A percentile compares a stretch with the other conserved stretches of the same genome.
These are phyloP conservation scores for Geosmithia morbida DNA, from an alignment of 2,329 filamentous ascomycete species.

Conservation along the genomic window DNA sequence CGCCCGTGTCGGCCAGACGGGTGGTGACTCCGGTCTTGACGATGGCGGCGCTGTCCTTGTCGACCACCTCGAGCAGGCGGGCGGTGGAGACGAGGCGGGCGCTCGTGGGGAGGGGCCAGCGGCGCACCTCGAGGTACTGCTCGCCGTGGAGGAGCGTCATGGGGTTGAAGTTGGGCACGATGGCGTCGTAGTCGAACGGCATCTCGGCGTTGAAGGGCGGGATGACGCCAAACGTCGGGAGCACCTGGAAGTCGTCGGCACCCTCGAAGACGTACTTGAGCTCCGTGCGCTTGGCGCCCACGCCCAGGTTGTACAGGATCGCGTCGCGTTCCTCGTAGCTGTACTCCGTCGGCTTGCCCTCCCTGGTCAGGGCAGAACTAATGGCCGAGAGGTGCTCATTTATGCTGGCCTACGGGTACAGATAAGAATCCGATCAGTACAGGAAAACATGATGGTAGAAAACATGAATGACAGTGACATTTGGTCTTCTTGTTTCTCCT, in stretches of 20 bases:
- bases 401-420: slow-evolving; percentile 9
- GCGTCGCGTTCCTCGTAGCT: slow-evolving; percentile 74
- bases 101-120: slow-evolving; percentile 80
- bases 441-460: not conserved
- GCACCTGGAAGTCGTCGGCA: slow-evolving; percentile 78
- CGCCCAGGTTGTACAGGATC: slow-evolving; percentile 89
- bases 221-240: slow-evolving; percentile 92
- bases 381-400: slow-evolving; percentile 63
- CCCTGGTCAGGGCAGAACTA: slow-evolving; percentile 56
- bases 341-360: slow-evolving; percentile 61
- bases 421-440: not conserved
- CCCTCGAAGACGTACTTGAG: slow-evolving; percentile 84
- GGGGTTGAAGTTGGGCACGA: slow-evolving; percentile 91
- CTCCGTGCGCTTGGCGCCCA: slow-evolving; percentile 84
- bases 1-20: slow-evolving; percentile 68
- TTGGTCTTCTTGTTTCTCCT: not conserved
- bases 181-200: slow-evolving; percentile 65
- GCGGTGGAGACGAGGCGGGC: slow-evolving; percentile 62
- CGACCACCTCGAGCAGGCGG: slow-evolving; percentile 81
- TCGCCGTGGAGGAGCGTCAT: slow-evolving; percentile 99
- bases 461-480: not conserved
- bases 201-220: slow-evolving; percentile 78
- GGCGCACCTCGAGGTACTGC: slow-evolving; percentile 90
- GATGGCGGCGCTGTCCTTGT: slow-evolving; percentile 85
- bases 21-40: slow-evolving; percentile 71